A percentile compares a stretch with the other conserved stretches of the same genome.
phyloP scores from a whole-genome alignment of 208 protist species.

The Blastocrithidia nonstop region DNA sequence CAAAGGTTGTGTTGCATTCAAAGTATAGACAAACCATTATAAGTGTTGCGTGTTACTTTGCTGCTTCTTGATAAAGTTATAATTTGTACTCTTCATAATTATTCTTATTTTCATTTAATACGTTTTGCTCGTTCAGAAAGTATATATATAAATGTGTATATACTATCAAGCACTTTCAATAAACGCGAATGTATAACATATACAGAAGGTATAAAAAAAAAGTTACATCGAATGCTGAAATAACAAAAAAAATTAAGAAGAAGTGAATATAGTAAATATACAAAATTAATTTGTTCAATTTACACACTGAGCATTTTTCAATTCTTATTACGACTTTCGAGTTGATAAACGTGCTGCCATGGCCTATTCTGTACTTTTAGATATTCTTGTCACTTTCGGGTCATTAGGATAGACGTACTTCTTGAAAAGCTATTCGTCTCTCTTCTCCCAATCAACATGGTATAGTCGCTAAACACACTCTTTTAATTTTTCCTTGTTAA shows the following conservation, averaged over 20 bases:
- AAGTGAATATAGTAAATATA: neutral
- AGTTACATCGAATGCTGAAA: too few relatives aligned
- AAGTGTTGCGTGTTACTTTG: neutral
- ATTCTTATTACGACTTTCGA: constrained; percentile 12
- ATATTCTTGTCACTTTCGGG: constrained; percentile 48
- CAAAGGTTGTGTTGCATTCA: neutral
- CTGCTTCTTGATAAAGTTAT: neutral
- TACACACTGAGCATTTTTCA: neutral
- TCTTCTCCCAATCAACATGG: constrained; percentile 58
- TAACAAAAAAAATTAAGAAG: neutral
- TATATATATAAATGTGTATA: neutral
- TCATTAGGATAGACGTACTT: constrained; percentile 80
- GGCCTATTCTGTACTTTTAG: constrained; percentile 21
- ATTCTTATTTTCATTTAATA: neutral
- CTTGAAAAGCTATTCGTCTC: constrained; percentile 70
- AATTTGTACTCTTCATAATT: neutral
- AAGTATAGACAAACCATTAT: neutral
- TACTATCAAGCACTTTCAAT: neutral
- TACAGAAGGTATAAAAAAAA: too few relatives aligned
- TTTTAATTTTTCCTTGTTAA: constrained; percentile 43
- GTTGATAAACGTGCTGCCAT: constrained; percentile 70
- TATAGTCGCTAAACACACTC: constrained; percentile 54
- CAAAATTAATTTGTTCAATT: neutral
- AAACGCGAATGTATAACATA: neutral
- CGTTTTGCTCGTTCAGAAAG: neutral